Conservation (phyloP, 371 early-diverging fungal species). For the Mortierella sp. region DNA sequence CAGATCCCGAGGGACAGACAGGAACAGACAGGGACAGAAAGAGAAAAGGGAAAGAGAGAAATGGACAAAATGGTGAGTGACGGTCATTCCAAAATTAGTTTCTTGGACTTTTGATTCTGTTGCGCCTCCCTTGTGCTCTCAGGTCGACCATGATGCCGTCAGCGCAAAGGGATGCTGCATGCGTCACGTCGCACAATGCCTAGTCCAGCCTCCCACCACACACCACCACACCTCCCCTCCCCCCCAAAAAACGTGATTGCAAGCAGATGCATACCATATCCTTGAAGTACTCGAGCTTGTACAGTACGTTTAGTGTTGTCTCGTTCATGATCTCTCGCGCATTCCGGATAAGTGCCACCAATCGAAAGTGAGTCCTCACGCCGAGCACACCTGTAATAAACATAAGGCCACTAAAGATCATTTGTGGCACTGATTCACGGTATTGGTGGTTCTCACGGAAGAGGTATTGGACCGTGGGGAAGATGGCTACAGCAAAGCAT, state of each 20-base stretch:
- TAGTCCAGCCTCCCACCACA: no score
- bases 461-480: constrained; percentile 29
- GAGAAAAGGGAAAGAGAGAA: not conserved
- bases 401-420: constrained; percentile 27
- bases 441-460: constrained; percentile 28
- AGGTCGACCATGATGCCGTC: no score
- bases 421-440: constrained; percentile 27
- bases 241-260: not conserved
- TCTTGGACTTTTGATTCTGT: no score
- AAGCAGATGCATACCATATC: constrained; percentile 33
- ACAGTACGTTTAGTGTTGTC: constrained; percentile 16
- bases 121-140: no score
- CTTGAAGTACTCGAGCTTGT: constrained; percentile 35
- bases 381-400: constrained; percentile 25
- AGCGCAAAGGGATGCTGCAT: no score
- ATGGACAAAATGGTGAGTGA: no score
- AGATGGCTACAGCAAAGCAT: constrained; percentile 13
- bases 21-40: not conserved
- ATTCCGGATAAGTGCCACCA: constrained; percentile 11
- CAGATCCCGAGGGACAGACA: not conserved
- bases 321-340: constrained; percentile 22
- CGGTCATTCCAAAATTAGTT: not conserved
- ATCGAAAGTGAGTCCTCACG: constrained; percentile 25
- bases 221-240: no score
- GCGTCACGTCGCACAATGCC: no score